Evolutionary conservation across 306 rosid species (phyloP).

Genomic region (Castanospermum australe): DNA sequence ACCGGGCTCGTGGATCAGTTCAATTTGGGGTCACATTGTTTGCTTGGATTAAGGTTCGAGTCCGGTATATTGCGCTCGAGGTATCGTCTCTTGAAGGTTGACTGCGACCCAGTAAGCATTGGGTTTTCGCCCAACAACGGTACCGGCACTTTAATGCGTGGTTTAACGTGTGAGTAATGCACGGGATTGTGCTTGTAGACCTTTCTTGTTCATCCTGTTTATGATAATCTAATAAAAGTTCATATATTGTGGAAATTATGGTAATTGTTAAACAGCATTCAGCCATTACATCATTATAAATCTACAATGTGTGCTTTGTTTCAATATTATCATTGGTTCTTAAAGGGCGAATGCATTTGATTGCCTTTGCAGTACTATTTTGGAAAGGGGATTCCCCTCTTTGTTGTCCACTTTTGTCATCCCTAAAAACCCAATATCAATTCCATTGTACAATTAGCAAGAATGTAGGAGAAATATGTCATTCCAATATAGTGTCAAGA

Average conservation of each 20-base stretch:
- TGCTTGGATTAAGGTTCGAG: slow-evolving; percentile 12
- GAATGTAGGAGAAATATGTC: neutral
- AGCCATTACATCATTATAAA: neutral
- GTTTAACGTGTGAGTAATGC: slow-evolving; percentile 6
- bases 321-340: neutral
- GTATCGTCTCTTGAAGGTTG: neutral
- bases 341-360: neutral
- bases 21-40: neutral
- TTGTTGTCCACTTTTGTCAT: neutral
- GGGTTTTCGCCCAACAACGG: neutral
- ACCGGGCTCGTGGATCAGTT: slow-evolving; percentile 7
- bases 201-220: neutral
- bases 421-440: neutral
- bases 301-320: neutral
- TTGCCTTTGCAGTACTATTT: neutral
- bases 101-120: slow-evolving; percentile 6
- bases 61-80: neutral
- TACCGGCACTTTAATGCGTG: slow-evolving; percentile 20
- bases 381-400: neutral
- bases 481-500: neutral
- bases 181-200: neutral
- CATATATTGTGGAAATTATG: neutral
- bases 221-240: neutral
- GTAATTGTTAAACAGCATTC: neutral
- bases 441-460: neutral